Evolutionary conservation across 768 basidiomycete species (phyloP), one percentile per base, ranked within the genome.

Genomic region (Lentinula guzmanii): DNA sequence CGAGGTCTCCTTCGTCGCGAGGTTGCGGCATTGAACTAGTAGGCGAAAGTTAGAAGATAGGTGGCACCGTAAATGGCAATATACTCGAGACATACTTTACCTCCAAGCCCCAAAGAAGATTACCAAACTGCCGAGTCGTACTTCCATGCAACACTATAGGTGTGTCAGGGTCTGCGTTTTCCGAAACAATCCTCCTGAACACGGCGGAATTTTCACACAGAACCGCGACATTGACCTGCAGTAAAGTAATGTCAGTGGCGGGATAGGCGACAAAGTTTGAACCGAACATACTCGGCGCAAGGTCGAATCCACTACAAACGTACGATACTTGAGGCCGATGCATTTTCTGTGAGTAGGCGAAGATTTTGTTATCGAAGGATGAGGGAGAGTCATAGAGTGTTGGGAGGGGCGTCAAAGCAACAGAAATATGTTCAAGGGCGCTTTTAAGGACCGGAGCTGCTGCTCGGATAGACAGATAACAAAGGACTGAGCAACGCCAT

Each of bases 71-170:
- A 61, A 39, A 39, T 28, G 16, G 45, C 35, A 43, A 4, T 18
- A 4, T 6, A 41, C 24, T 42, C 31, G 58, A 64, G 50, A 73
- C 75, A 65, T 63, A 81, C 80, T 76, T 69, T 35, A 74, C 70
- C 54, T 74, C 75, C 39, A 77, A 70, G 2, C 76, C 74, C 64
- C 70, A 73, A 16, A 81, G 67, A 18, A 82, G 68, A 18, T 70
- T 65, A 37, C 70, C 71, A 61, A 82, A 79, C 48, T 78, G 72
- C 16, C 71, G 68, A 13, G 68, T 70, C 11, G 75, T 72, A 57
- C 76, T 78, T 5, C 75, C 77, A 41, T 63, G 66, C n/a, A 82
- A 66, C 1, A 67, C 55, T 39, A 80, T 74, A 10, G 78, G 77
- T 16, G 75, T 68, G 18, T 72, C 68, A 9, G 31, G 10, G 34